Percentiles rank a stretch among this genome's conserved stretches.
phyloP scores from a whole-genome alignment of 2,329 filamentous ascomycete species.

The Neophaeococcomyces aloes region DNA sequence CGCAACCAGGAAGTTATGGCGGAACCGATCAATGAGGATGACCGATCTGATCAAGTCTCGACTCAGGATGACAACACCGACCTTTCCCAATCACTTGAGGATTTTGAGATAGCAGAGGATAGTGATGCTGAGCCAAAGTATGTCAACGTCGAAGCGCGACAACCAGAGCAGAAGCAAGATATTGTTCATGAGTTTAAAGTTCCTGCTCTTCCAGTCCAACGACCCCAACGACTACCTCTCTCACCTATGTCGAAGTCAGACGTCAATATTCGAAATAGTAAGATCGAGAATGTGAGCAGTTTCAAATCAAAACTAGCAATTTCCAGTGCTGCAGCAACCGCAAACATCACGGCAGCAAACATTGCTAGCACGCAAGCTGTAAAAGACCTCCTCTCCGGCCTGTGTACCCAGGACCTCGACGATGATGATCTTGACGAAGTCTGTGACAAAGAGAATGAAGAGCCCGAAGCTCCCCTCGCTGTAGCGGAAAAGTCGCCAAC shows the following conservation, averaged over 20 bases:
- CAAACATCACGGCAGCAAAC: no score
- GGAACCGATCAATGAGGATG: neutral
- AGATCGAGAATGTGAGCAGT: neutral
- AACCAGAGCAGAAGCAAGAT: neutral
- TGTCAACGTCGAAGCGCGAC: neutral
- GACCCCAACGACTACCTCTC: conserved; percentile 1
- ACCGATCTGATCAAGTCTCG: neutral
- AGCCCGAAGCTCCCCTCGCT: neutral
- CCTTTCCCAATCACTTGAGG: neutral
- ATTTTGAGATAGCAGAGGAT: conserved; percentile 4
- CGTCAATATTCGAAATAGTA: conserved; percentile 1
- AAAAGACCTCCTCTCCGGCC: neutral
- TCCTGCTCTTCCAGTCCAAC: neutral
- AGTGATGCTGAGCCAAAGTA: neutral
- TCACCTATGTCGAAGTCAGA: conserved; percentile 7
- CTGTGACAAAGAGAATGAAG: conserved; percentile 6
- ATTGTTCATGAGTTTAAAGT: neutral
- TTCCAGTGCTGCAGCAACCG: no score
- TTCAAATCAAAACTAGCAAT: conserved; percentile 1
- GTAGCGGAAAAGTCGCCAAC: neutral
- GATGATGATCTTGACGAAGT: neutral
- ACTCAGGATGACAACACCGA: neutral
- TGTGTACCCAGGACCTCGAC: conserved; percentile 6
- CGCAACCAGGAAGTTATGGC: neutral
- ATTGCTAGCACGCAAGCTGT: conserved; percentile 2